Evolutionary conservation across 331 rosid genomes (phyloP).

Genomic region (Acacia concinna): DNA sequence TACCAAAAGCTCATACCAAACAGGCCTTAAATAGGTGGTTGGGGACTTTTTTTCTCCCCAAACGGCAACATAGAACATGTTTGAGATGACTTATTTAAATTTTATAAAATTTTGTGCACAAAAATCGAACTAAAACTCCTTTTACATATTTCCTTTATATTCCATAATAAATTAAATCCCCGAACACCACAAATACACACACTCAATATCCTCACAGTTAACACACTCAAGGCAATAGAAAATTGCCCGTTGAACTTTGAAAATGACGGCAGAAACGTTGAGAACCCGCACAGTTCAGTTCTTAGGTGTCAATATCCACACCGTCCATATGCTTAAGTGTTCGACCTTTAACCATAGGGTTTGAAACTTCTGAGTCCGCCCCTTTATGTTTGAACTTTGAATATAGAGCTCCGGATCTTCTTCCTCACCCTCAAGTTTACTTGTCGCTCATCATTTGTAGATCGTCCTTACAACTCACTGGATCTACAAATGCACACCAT

Average conservation of each 20-base stretch:
- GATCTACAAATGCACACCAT: constrained; percentile 50
- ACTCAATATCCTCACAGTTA: too few species aligned
- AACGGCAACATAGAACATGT: too few species aligned
- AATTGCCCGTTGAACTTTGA: constrained; percentile 42
- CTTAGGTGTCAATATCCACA: constrained; percentile 29
- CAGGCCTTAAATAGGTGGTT: too few species aligned
- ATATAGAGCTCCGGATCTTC: constrained; percentile 58
- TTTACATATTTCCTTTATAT: too few species aligned
- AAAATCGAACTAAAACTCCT: too few species aligned
- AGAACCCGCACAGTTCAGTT: background rate
- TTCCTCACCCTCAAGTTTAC: constrained; percentile 14
- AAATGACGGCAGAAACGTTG: background rate
- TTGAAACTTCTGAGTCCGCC: constrained; percentile 76
- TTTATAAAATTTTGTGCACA: too few species aligned
- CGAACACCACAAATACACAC: too few species aligned
- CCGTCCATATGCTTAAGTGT: constrained; percentile 38
- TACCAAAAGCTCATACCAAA: too few species aligned
- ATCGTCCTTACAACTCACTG: constrained; percentile 26
- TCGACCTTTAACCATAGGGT: constrained; percentile 61
- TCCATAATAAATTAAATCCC: too few species aligned
- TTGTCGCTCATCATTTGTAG: constrained; percentile 30
- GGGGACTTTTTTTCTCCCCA: background rate
- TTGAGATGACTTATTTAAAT: too few species aligned
- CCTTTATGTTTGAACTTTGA: constrained; percentile 62
- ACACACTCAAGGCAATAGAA: background rate